Percentiles rank a stretch among this genome's conserved stretches.
Conservation (phyloP, 352 stramenopile species). For the Phytophthora colocasiae region DNA sequence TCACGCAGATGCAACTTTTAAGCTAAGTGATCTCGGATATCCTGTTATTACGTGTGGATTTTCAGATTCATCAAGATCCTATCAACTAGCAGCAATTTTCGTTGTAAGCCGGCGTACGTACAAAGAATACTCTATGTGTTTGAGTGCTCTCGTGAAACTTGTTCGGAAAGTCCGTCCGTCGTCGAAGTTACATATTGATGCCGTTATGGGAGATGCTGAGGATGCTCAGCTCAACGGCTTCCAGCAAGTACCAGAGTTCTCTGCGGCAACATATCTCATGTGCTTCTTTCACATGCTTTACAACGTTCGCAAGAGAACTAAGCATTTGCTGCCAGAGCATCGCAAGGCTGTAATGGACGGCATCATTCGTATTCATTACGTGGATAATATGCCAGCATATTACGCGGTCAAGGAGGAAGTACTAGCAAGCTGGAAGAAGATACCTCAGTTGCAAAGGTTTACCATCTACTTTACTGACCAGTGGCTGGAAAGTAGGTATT, state of each 20-base stretch:
- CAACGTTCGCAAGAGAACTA: background rate
- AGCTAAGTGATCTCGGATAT: slow-evolving; percentile 11
- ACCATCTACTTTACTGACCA: background rate
- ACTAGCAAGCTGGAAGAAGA: background rate
- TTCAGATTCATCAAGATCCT: slow-evolving; percentile 6
- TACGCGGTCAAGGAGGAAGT: background rate
- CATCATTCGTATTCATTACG: background rate
- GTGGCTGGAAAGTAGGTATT: background rate
- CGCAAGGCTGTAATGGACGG: background rate
- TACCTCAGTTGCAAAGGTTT: background rate
- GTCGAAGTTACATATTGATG: background rate
- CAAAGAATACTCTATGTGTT: slow-evolving; percentile 18
- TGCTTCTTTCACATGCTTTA: background rate
- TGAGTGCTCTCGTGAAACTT: background rate
- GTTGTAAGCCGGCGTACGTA: slow-evolving; percentile 12
- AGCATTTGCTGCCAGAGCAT: background rate
- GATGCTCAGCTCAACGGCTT: slow-evolving; percentile 14
- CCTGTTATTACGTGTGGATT: slow-evolving; percentile 22
- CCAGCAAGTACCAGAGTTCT: slow-evolving; percentile 2
- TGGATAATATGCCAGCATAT: background rate
- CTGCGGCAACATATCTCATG: background rate
- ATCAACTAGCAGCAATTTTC: slow-evolving; percentile 22
- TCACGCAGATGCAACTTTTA: slow-evolving; percentile 15
- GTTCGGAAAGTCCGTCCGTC: background rate
- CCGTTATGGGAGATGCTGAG: background rate